Percentiles rank a stretch among this genome's conserved stretches.
Conservation (phyloP, 768 basidiomycete species). For the Hericium coralloides region DNA sequence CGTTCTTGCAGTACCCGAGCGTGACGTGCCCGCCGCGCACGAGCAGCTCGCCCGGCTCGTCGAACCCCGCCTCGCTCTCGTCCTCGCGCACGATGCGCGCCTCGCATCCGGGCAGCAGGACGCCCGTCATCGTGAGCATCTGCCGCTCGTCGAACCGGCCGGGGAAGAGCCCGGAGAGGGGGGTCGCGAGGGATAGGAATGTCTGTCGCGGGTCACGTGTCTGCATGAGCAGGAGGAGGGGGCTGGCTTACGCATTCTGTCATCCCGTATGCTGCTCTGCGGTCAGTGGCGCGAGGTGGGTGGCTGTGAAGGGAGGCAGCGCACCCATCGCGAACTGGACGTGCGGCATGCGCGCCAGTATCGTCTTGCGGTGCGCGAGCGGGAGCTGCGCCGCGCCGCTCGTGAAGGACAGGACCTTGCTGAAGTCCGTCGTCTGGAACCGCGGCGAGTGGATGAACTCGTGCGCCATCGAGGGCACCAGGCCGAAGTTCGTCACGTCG, state of each 20-base stretch:
- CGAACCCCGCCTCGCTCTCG: constrained; percentile 40
- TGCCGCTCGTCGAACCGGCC: not conserved
- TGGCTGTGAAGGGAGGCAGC: not conserved
- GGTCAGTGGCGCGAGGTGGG: not conserved
- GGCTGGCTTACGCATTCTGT: constrained; percentile 1
- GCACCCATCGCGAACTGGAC: not conserved
- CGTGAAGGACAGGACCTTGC: not conserved
- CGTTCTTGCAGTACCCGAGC: constrained; percentile 67
- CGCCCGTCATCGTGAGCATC: constrained; percentile 34
- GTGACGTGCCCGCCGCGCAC: constrained; percentile 47
- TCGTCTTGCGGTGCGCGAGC: not conserved
- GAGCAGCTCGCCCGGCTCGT: constrained; percentile 63
- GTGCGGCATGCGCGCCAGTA: not conserved
- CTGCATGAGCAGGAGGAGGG: not conserved
- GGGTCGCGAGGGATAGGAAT: not conserved
- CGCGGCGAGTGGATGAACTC: constrained; percentile 4
- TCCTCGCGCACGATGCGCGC: constrained; percentile 52
- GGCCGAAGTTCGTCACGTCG: not conserved
- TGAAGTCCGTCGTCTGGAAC: constrained; percentile 2
- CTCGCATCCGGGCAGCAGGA: constrained; percentile 57
- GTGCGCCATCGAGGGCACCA: constrained; percentile 1
- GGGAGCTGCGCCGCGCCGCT: not conserved
- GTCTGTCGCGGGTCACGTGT: not conserved
- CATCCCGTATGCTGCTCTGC: constrained; percentile 45
- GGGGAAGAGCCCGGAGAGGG: not conserved